Base-by-base conservation (phyloP, 164 flowering plant genomes). In the Buxus sempervirens region DNA sequence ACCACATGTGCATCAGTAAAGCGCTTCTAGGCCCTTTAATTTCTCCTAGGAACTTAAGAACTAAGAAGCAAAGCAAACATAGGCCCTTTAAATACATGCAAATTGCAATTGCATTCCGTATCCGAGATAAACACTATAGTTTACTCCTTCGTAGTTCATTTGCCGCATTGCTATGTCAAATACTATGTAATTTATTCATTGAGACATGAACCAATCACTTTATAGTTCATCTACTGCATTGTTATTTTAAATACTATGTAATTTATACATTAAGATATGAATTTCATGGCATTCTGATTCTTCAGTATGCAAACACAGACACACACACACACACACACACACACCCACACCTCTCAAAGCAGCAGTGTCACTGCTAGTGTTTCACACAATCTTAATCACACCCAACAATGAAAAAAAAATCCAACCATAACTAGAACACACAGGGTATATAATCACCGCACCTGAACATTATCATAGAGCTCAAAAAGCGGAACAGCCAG, bases 381-480 rank as follows among this genome's bases (percentile, higher is more conserved):
- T 27, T 4, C 10, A 57, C 2, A 10, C 51, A 4, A 23, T 5
- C 64, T n/a, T 28, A 63, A 36, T 18, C 53, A 68, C 51, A 57
- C 48, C 64, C 62, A 15, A 41, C 64, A 68, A 27, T 25, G 16
- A 60, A 8, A 1, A 58, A 21, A 9, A 18, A 27, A 45, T 42
- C 6, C 38, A 7, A 21, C 28, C 9, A 60, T 7, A 5, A 62
- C 48, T 28, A 8, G 57, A 57, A 28, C 14, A 14, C 6, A 14
- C 26, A 32, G 38, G 7, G 7, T 32, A 32, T 7, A 24, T 1
- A 13, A 49, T 14, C 27, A n/a, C 22, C 60, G 65, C 79, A 95
- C 98, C 99, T 95, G 98, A 71, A 90, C 97, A 74, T 95, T 95
- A 73, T 95, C 99, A 65, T 95, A 92, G 60, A 95, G 95, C 72